Evolutionary conservation across 257 asterid species (phyloP).

Genomic region (Paraleonurus japonicus): DNA sequence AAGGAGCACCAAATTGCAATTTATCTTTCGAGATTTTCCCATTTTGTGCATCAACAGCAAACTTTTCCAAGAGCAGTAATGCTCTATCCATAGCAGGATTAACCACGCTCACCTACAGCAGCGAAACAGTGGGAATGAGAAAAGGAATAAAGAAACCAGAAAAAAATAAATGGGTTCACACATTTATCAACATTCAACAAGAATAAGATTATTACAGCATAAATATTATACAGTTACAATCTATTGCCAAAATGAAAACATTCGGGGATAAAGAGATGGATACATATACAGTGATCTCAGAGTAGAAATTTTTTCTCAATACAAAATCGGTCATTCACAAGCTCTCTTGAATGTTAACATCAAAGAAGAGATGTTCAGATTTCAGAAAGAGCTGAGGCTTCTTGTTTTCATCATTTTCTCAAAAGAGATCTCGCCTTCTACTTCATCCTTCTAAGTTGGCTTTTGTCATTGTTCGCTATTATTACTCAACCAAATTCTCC

Average conservation of each 20-base stretch:
- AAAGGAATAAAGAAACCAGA: neutral
- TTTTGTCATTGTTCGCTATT: neutral
- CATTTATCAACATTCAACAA: slow-evolving; percentile 4
- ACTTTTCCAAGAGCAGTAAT: slow-evolving; percentile 59
- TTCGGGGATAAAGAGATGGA: neutral
- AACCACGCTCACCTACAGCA: slow-evolving; percentile 69
- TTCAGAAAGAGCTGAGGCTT: neutral
- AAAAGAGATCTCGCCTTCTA: too few relatives aligned
- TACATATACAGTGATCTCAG: slow-evolving; percentile 4
- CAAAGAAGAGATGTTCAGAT: neutral
- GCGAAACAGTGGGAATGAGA: slow-evolving; percentile 10
- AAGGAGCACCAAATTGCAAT: slow-evolving; percentile 84
- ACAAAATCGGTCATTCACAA: neutral
- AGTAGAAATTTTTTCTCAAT: neutral
- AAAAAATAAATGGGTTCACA: slow-evolving; percentile 2
- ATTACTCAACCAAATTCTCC: slow-evolving; percentile 12
- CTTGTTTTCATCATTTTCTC: neutral
- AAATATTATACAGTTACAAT: neutral
- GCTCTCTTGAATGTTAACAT: slow-evolving; percentile 7
- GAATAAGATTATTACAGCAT: neutral
- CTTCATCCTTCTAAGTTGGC: neutral
- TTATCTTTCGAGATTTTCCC: slow-evolving; percentile 68
- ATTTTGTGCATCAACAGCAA: slow-evolving; percentile 64
- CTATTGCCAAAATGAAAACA: neutral
- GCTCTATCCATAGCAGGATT: slow-evolving; percentile 96